Evolutionary conservation across 208 protist genomes (phyloP).

Genomic region (Trypanosoma lewisi): DNA sequence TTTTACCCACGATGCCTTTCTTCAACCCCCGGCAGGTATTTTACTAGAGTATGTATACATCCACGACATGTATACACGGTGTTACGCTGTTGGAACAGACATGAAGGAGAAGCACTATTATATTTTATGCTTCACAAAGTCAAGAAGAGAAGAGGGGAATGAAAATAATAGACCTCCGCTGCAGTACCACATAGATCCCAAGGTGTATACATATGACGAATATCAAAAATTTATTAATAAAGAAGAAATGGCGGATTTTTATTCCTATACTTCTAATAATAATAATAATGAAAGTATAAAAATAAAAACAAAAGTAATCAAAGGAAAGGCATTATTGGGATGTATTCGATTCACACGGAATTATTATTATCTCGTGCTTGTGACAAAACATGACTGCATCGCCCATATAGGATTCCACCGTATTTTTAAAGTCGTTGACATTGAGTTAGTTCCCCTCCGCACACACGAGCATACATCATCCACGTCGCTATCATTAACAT

Average conservation of each 20-base stretch:
- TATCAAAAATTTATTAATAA: constrained; percentile 17
- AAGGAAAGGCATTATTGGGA: constrained; percentile 63
- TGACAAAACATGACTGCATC: constrained; percentile 71
- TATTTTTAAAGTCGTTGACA: constrained; percentile 90
- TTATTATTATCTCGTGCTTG: constrained; percentile 93
- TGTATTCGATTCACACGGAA: constrained; percentile 91
- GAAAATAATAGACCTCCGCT: no score
- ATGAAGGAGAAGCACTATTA: not conserved
- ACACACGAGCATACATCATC: not conserved
- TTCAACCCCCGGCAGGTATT: constrained; percentile 9
- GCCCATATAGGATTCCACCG: constrained; percentile 83
- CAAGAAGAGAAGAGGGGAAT: constrained; percentile 8
- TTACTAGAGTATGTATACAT: constrained; percentile 44
- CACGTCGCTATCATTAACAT: no score
- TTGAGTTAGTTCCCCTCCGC: constrained; percentile 53
- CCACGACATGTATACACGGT: constrained; percentile 53
- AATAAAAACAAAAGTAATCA: constrained; percentile 9
- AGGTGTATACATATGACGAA: no score
- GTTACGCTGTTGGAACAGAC: constrained; percentile 57
- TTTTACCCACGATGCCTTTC: constrained; percentile 2
- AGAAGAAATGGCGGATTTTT: constrained; percentile 10
- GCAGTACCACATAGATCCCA: no score
- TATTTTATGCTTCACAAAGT: constrained; percentile 21
- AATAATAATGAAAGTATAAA: constrained; percentile 29
- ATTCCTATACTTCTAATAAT: constrained; percentile 34